Evolutionary conservation across 1,284 basidiomycete species (phyloP).

Genomic region (Exsudoporus floridanus): DNA sequence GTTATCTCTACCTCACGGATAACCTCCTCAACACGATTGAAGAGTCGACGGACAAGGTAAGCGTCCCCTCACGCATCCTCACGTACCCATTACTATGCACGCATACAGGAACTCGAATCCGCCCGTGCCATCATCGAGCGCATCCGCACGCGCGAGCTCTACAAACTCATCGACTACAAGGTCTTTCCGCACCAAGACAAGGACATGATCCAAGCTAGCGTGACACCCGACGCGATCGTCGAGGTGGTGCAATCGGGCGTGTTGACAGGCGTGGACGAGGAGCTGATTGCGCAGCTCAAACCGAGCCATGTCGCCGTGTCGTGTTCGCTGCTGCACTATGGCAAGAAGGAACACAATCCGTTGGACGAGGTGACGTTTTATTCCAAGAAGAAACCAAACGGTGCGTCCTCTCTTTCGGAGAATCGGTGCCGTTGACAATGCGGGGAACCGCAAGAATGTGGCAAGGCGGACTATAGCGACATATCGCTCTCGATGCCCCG

Average conservation of each 20-base stretch:
- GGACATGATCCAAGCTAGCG: slow-evolving; percentile 38
- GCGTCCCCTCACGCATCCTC: slow-evolving; percentile 1
- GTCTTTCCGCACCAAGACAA: slow-evolving; percentile 52
- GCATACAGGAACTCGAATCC: slow-evolving; percentile 52
- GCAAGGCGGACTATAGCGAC: slow-evolving; percentile 51
- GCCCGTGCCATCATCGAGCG: slow-evolving; percentile 61
- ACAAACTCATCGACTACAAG: slow-evolving; percentile 67
- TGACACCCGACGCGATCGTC: slow-evolving; percentile 59
- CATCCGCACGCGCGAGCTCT: slow-evolving; percentile 61
- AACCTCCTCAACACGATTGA: slow-evolving; percentile 61
- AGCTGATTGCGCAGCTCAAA: slow-evolving; percentile 39
- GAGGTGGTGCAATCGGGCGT: slow-evolving; percentile 25
- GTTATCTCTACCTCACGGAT: slow-evolving; percentile 66
- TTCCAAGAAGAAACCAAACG: slow-evolving; percentile 59
- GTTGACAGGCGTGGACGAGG: slow-evolving; percentile 27
- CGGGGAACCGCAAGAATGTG: slow-evolving; percentile 38
- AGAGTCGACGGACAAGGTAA: slow-evolving; percentile 44
- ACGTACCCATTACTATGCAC: too few relatives aligned
- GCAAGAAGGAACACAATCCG: slow-evolving; percentile 70
- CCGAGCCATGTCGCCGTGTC: slow-evolving; percentile 63
- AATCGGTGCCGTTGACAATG: not conserved
- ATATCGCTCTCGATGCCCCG: slow-evolving; percentile 62
- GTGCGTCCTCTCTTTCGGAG: slow-evolving; percentile 35
- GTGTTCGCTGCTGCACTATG: slow-evolving; percentile 64
- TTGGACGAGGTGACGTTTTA: slow-evolving; percentile 70